Conservation (phyloP, 2,329 filamentous ascomycete genomes). For the Myriosclerotinia curreyana region DNA sequence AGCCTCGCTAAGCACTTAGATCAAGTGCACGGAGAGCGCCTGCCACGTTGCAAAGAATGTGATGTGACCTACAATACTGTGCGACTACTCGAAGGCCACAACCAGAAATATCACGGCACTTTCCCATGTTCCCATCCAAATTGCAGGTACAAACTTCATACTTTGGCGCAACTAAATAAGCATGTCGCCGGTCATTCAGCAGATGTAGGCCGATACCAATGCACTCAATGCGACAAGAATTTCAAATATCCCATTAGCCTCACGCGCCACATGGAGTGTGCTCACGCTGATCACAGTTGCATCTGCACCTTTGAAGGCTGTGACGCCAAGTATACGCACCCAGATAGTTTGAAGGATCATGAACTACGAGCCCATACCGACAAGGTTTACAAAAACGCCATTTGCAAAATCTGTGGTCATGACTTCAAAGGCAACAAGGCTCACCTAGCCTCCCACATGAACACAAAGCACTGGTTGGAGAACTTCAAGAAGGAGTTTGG, state of each 20-base stretch:
- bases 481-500: neutral
- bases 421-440: rapidly evolving
- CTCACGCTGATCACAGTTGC: too few relatives aligned
- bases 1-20: neutral
- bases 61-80: neutral
- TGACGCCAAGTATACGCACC: too few relatives aligned
- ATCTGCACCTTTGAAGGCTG: too few relatives aligned
- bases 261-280: too few relatives aligned
- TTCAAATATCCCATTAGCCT: too few relatives aligned
- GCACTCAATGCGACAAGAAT: too few relatives aligned
- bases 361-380: neutral
- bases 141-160: neutral
- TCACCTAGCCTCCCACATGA: neutral
- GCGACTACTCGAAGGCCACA: rapidly evolving
- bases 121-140: neutral
- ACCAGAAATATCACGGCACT: neutral
- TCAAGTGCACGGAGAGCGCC: neutral
- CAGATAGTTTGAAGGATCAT: too few relatives aligned
- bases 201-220: too few relatives aligned
- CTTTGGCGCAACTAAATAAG: neutral
- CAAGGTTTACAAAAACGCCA: neutral
- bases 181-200: neutral
- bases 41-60: neutral
- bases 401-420: neutral
- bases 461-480: neutral